phyloP scores from a whole-genome alignment of 768 basidiomycete genomes.

The Pleurotus giganteus region DNA sequence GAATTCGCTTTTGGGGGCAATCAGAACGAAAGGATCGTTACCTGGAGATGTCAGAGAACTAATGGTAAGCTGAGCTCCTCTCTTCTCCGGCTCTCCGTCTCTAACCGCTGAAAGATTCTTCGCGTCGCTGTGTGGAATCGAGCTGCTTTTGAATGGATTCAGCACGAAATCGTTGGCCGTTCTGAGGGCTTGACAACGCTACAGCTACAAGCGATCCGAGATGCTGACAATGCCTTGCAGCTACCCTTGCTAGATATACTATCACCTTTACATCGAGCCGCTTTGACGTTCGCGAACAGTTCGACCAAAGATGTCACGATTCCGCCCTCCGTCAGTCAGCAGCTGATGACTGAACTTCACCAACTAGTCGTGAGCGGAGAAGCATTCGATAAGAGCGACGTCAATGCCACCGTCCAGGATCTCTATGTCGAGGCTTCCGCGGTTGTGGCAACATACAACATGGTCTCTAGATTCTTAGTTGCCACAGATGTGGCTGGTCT shows the following conservation, averaged over 20 bases:
- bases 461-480: conserved; percentile 67
- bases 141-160: conserved; percentile 56
- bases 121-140: conserved; percentile 49
- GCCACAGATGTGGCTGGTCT: conserved; percentile 59
- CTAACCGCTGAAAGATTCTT: conserved; percentile 35
- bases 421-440: conserved; percentile 54
- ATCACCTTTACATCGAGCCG: conserved; percentile 46
- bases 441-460: conserved; percentile 58
- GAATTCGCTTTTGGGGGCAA: conserved; percentile 47
- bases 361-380: conserved; percentile 18
- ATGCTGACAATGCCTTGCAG: conserved; percentile 36
- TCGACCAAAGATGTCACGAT: conserved; percentile 50
- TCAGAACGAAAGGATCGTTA: conserved; percentile 45
- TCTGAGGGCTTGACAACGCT: conserved; percentile 47
- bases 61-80: conserved; percentile 34
- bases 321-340: conserved; percentile 35
- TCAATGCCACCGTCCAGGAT: conserved; percentile 34
- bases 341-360: conserved; percentile 38
- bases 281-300: conserved; percentile 57
- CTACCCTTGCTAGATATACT: conserved; percentile 40
- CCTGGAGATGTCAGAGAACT: conserved; percentile 49
- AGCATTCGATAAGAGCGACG: conserved; percentile 17
- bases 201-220: conserved; percentile 56
- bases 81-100: not conserved
- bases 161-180: conserved; percentile 51